Base-by-base conservation (phyloP, 768 basidiomycete genomes). In the Mrakia gelida region DNA sequence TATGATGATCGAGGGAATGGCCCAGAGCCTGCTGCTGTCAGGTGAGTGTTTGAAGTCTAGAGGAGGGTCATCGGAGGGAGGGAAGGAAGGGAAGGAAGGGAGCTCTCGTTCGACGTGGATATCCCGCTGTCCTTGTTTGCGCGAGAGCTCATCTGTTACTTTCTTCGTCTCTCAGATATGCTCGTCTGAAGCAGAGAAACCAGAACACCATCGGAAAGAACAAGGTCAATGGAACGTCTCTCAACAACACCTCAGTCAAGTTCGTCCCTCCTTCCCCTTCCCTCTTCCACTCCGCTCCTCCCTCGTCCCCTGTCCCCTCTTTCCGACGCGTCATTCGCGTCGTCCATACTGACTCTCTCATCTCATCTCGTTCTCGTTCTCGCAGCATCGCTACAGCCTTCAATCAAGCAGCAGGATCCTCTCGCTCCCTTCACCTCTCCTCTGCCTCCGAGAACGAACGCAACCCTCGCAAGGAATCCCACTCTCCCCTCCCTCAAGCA, bases 401-500 rank as follows among this genome's bases (percentile, higher is more conserved):
- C 56, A 59, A 68, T 26, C 77, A 78, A 68, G 77, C 77, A 9
- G 65, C 75, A n/a, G 63, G 38, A 9, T 34, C 62, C 32, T 67
- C 75, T 26, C 34, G 34, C 8, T 45, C 67, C 23, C 67, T 68
- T 59, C 75, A 67, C 30, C 63, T 28, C 32, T 65, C 61, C 63
- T 71, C 75, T 26, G 67, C 62, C 6, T 61, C 65, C 45, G 68
- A 45, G 41, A 72, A 67, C n/a, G 45, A 56, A n/a, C 70, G 76
- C 4, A 71, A 71, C 34, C 61, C 80, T 43, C 73, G 0, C 4
- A 45, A 73, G 38, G 56, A 70, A 34, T 87, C 90, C 74, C 84
- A 93, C 92, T 81, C 87, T 88, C 85, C 92, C 88, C 83, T 91
- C 89, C 94, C 94, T 21, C 10, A 93, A 88, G 74, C 72, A 41